Conservation (phyloP, 1,284 basidiomycete species). For the Moniliophthora roreri region DNA sequence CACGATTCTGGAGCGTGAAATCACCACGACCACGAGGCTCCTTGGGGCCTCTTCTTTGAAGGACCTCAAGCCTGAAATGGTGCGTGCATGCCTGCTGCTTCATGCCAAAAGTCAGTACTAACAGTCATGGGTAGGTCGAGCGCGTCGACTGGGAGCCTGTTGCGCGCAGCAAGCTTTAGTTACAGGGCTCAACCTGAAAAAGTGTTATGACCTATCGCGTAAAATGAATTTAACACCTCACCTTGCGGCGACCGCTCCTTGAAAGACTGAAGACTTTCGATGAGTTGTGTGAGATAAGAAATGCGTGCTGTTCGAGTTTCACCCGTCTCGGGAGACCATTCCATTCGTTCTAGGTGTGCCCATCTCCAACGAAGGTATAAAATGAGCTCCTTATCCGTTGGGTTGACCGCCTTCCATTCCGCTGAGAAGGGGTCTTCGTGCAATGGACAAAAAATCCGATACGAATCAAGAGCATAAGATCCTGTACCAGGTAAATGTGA, state of each 20-base stretch:
- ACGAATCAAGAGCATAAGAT: slow-evolving; percentile 65
- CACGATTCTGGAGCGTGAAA: slow-evolving; percentile 78
- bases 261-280: slow-evolving; percentile 30
- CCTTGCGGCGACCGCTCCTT: neutral
- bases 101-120: neutral
- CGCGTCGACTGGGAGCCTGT: slow-evolving; percentile 65
- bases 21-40: slow-evolving; percentile 78
- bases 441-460: slow-evolving; percentile 57
- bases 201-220: neutral
- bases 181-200: neutral
- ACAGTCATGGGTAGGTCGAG: slow-evolving; percentile 47
- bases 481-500: slow-evolving; percentile 60
- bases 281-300: slow-evolving; percentile 34
- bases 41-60: slow-evolving; percentile 70
- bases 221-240: neutral
- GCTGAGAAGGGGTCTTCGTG: slow-evolving; percentile 27
- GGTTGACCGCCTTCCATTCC: slow-evolving; percentile 59
- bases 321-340: slow-evolving; percentile 48
- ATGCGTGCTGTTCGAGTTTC: slow-evolving; percentile 32
- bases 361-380: slow-evolving; percentile 68
- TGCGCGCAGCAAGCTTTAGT: slow-evolving; percentile 38
- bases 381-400: slow-evolving; percentile 61
- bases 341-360: slow-evolving; percentile 46
- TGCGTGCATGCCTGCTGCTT: slow-evolving; percentile 30
- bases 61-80: slow-evolving; percentile 81